Base-by-base conservation (phyloP, 371 early-diverging fungal genomes). In the Entomophthora muscae region DNA sequence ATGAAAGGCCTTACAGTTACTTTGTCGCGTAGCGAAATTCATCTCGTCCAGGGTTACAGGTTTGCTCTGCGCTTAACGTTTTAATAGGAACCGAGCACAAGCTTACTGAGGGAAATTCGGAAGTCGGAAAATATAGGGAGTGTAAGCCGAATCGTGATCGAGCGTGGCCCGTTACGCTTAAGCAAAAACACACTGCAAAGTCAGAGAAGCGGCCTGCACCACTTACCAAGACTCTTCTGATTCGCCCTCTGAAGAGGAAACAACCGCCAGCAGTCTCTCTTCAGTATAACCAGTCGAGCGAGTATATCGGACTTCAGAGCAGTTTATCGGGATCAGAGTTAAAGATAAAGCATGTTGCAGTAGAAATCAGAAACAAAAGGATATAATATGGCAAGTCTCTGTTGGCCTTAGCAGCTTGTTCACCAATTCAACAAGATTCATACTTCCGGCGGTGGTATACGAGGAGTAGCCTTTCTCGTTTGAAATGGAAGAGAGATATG, bases 71-170 rank as follows among this genome's bases (percentile, higher is more conserved):
- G 67, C 68, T 69, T 31, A n/a, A n/a, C n/a, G n/a, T n/a, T n/a
- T n/a, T n/a, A n/a, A 63, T 32, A 57, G 5, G 65, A 22, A 57
- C 1, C 5, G 13, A 13, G 7, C 22, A 33, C 53, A 30, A 28
- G 32, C 66, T 61, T 69, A 74, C 77, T 68, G 22, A 75, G 70
- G 28, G 75, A 70, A 31, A 76, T 66, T 22, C 73, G 61, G 62
- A 79, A 77, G 42, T 77, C 75, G 30, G 71, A 65, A 64, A 67
- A 73, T 32, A 77, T 66, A 0, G 78, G 78, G 32, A 74, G 32
- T 17, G 69, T 68, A 10, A 69, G 66, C 52, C 65, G 63, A 10
- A 77, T 58, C 27, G 66, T 65, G 3, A 69, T 65, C 12, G 70
- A 69, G 61, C 66, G 64, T 27, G 61, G 63, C 3, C 65, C 70